Percentiles rank a stretch among this genome's conserved stretches.
phyloP scores from a whole-genome alignment of 1,284 basidiomycete species.

The Tylopilus sp. region DNA sequence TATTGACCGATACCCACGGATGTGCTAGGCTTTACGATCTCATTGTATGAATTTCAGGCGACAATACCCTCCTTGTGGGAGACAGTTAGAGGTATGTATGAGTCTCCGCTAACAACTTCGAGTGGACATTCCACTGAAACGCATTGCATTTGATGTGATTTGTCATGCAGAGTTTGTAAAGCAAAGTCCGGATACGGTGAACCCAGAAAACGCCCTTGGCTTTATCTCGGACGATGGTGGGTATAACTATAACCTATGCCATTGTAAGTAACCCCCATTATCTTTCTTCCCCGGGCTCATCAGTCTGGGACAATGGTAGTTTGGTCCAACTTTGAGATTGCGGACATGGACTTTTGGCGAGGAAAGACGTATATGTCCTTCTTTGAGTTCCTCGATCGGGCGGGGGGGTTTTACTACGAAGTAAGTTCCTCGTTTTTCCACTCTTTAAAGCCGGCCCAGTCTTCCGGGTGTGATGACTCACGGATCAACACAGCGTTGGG shows the following conservation, averaged over 20 bases:
- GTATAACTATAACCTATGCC: slow-evolving; percentile 74
- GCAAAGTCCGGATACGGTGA: slow-evolving; percentile 61
- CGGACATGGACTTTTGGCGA: slow-evolving; percentile 80
- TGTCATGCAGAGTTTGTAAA: slow-evolving; percentile 48
- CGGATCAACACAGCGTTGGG: slow-evolving; percentile 59
- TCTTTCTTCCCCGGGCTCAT: neutral
- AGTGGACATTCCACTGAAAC: neutral
- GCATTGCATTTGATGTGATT: neutral
- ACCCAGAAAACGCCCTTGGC: slow-evolving; percentile 64
- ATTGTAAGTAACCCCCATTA: slow-evolving; percentile 53
- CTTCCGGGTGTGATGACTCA: slow-evolving; percentile 2
- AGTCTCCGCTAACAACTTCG: neutral
- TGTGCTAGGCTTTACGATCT: slow-evolving; percentile 68
- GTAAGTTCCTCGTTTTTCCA: slow-evolving; percentile 33
- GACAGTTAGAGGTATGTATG: slow-evolving; percentile 55
- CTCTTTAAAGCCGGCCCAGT: neutral
- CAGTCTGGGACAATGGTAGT: slow-evolving; percentile 39
- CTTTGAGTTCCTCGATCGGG: slow-evolving; percentile 74
- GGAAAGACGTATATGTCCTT: slow-evolving; percentile 74
- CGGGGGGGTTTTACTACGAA: slow-evolving; percentile 87
- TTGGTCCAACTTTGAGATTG: slow-evolving; percentile 88
- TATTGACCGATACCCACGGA: neutral
- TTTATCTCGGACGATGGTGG: slow-evolving; percentile 76
- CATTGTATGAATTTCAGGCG: slow-evolving; percentile 73
- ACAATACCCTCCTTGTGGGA: slow-evolving; percentile 81